Base-by-base conservation (phyloP, 257 asterid genomes). In the Osmanthus fragrans region DNA sequence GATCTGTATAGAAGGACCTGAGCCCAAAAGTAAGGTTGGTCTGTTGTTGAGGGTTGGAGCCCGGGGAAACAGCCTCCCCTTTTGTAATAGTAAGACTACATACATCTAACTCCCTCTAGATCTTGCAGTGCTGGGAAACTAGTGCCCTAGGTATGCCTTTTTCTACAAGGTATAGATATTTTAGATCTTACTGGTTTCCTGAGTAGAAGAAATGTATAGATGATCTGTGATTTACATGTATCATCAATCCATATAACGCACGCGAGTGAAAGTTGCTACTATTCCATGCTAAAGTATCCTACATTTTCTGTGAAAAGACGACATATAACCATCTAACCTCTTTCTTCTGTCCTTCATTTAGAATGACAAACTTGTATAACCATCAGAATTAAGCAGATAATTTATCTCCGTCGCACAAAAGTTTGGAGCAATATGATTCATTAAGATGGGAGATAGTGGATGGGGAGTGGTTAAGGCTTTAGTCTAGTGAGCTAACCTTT, bases 401-500 rank as follows among this genome's bases (percentile, higher is more conserved):
- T 7, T n/a, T n/a, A 7, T 7, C 65, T 49, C 64, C 32, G 32
- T 16, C 11, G n/a, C 33, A 27, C 66, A 47, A 30, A 72, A 16
- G 5, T 27, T 71, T 39, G 13, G 54, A 36, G 34, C 33, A 15
- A 39, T 8, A 29, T 25, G 54, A 23, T 71, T 71, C 19, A 71
- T 39, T 40, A 7, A 45, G 32, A 12, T 9, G 32, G 37, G 39
- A 42, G 34, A 42, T 15, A 45, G 16, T 27, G 34, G 69, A 63
- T 33, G 33, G 33, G 33, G 16, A 60, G 18, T 21, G 68, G n/a
- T 21, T 60, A 27, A 60, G 29, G 30, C 36, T 72, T 65, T 13
- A 12, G 21, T 76, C 5, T 36, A 42, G 40, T 49, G 65, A 51
- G n/a, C 78, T 70, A 63, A 92, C 97, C 97, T 91, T 89, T 39